Percentiles rank a stretch among this genome's conserved stretches.
phyloP scores from a whole-genome alignment of 192 early-diverging fungal species.

The Linnemannia schmuckeri region DNA sequence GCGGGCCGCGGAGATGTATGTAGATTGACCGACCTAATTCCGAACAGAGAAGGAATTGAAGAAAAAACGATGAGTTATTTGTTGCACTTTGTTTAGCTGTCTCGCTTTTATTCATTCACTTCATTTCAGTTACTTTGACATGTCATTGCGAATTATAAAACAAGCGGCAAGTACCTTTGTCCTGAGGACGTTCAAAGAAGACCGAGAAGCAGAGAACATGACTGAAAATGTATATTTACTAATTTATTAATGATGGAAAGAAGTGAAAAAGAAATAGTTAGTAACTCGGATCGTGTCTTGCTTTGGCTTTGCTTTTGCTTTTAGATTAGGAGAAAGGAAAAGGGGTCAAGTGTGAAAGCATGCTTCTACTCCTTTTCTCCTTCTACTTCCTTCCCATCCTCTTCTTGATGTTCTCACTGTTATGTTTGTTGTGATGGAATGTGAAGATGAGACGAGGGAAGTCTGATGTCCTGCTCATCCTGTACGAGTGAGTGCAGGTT shows the following conservation, averaged over 20 bases:
- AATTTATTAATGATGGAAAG: not conserved
- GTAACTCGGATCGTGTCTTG: not conserved
- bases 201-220: conserved; percentile 53
- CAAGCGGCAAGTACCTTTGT: conserved; percentile 25
- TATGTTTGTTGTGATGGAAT: not conserved
- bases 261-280: not conserved
- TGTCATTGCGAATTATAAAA: not conserved
- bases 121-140: not conserved
- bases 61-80: not conserved
- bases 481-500: not conserved
- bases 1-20: conserved; percentile 50
- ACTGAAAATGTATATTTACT: not conserved
- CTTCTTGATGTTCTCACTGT: not conserved
- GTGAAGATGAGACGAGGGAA: not conserved
- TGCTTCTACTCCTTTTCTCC: not conserved
- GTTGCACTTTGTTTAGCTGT: too few relatives aligned
- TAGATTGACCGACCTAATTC: conserved; percentile 48
- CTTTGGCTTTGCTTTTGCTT: not conserved
- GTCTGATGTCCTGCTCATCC: not conserved
- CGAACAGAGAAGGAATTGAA: not conserved
- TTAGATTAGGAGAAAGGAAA: not conserved
- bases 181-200: conserved; percentile 43
- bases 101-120: too few relatives aligned
- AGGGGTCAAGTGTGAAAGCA: not conserved
- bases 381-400: not conserved